Evolutionary conservation across 768 basidiomycete species (phyloP).

Genomic region (Leccinum boreale): DNA sequence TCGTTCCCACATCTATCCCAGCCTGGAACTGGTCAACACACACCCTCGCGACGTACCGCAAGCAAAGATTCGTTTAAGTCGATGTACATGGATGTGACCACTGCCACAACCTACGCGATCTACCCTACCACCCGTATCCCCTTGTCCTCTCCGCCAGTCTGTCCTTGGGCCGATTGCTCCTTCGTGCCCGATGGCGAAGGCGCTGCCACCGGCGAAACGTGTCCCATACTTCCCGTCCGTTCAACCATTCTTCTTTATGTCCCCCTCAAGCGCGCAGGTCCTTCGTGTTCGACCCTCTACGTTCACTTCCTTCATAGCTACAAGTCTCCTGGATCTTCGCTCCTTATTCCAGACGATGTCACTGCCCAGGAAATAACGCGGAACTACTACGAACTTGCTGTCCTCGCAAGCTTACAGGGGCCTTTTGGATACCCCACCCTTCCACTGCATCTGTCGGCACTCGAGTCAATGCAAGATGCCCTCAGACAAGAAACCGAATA

Average conservation of each 20-base stretch:
- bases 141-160: slow-evolving; percentile 36
- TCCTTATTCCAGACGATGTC: slow-evolving; percentile 30
- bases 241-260: slow-evolving; percentile 57
- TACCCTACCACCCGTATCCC: slow-evolving; percentile 42
- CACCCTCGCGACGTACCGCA: slow-evolving; percentile 27
- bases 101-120: slow-evolving; percentile 48
- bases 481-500: slow-evolving; percentile 32
- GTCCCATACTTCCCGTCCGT: slow-evolving; percentile 49
- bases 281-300: slow-evolving; percentile 47
- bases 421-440: slow-evolving; percentile 50
- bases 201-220: slow-evolving; percentile 22
- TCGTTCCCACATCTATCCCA: slow-evolving; percentile 42
- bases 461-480: slow-evolving; percentile 55
- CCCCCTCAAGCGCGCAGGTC: slow-evolving; percentile 43
- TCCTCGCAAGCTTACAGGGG: slow-evolving; percentile 48
- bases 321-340: slow-evolving; percentile 41
- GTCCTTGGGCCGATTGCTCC: slow-evolving; percentile 24
- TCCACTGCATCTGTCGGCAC: slow-evolving; percentile 73
- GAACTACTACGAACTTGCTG: slow-evolving; percentile 67
- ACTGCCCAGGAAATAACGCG: slow-evolving; percentile 54
- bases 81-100: slow-evolving; percentile 33
- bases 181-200: slow-evolving; percentile 34
- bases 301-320: slow-evolving; percentile 57
- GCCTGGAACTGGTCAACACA: slow-evolving; percentile 16
- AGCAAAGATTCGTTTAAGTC: slow-evolving; percentile 32